Evolutionary conservation across 2,329 filamentous ascomycete species (phyloP), one percentile per base, ranked within the genome.

Genomic region (Penicillium digitatum): DNA sequence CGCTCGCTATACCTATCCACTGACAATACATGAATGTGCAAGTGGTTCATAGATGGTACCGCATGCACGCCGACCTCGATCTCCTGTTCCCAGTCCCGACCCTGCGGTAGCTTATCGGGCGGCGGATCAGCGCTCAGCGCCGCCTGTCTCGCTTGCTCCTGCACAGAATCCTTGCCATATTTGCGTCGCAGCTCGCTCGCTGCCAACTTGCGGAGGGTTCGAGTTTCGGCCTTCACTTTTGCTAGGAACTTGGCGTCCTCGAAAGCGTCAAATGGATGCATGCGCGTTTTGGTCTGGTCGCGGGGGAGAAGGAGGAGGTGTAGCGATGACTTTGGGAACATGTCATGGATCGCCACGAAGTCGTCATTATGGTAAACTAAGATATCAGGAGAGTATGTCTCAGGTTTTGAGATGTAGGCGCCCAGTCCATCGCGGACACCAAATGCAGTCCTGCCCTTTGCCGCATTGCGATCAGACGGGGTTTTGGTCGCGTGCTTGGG

Each of bases 221-320:
- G 73, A 3, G 83, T 82, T 72, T 93, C 87, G 0, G 69, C 69
- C 40, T 76, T 81, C 24, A 92, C 84, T 20, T 80, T 75, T 2
- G 75, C 76, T 0, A 94, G 82, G 71, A 97, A 95, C 1, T 72
- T 77, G 1, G 76, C 59, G 69, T 95, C 86, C 29, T 86, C 81
- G 63, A 96, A 85, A 5, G 89, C 89, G 20, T 88, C 82, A 66
- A 93, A 87, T 0, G 93, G 92, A 64, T 95, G 88, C 11, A 84
- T 76, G 6, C 79, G 75, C 63, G 80, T 84, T 67, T 85, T 83
- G 2, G 70, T 66, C 0, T 78, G 68, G 38, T 87, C 83, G 47
- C 92, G 87, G 7, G 92, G 90, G 5, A 97, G 84, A n/a, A 97
- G 83, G 3, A 99, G 87, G 1, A 90, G 81, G 75, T 99, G 94